phyloP scores from a whole-genome alignment of 2,329 filamentous ascomycete species.

The Diplodia scrobiculata region DNA sequence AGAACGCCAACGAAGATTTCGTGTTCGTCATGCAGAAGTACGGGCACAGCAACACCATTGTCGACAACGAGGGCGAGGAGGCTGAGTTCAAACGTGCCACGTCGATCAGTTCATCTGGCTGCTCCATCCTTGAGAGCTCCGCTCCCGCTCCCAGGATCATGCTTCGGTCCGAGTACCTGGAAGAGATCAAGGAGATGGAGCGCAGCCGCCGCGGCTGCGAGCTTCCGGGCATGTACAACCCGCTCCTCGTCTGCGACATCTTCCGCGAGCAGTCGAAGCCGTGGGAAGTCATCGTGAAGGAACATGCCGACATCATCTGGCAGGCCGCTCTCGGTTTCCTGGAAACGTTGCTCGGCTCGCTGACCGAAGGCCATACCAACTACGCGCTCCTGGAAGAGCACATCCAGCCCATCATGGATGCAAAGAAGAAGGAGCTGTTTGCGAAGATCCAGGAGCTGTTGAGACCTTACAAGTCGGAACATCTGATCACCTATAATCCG shows the following conservation, averaged over 20 bases:
- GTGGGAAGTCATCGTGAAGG: slow-evolving; percentile 52
- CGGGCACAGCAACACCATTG: slow-evolving; percentile 47
- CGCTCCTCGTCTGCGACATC: slow-evolving; percentile 60
- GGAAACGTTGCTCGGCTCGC: slow-evolving; percentile 39
- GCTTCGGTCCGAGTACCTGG: slow-evolving; percentile 40
- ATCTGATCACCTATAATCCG: slow-evolving; percentile 60
- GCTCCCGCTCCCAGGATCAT: slow-evolving; percentile 17
- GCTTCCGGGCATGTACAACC: slow-evolving; percentile 63
- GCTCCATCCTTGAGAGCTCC: slow-evolving; percentile 21
- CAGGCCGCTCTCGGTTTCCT: slow-evolving; percentile 43
- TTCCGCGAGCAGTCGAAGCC: slow-evolving; percentile 61
- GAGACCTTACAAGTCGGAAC: slow-evolving; percentile 46
- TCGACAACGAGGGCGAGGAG: slow-evolving; percentile 30
- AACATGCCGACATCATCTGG: slow-evolving; percentile 46
- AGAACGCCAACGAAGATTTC: slow-evolving; percentile 54
- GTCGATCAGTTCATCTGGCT: neutral
- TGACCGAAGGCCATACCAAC: slow-evolving; percentile 48
- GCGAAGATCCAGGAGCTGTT: slow-evolving; percentile 53
- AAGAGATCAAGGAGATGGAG: neutral
- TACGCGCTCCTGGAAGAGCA: slow-evolving; percentile 44
- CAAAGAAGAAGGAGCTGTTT: slow-evolving; percentile 43
- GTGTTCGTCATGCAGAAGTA: slow-evolving; percentile 44
- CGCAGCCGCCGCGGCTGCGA: slow-evolving; percentile 55
- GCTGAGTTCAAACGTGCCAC: neutral
- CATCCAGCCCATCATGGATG: slow-evolving; percentile 48